Conservation (phyloP, 805 yeast species). For the Debaryomyces prosopidis region DNA sequence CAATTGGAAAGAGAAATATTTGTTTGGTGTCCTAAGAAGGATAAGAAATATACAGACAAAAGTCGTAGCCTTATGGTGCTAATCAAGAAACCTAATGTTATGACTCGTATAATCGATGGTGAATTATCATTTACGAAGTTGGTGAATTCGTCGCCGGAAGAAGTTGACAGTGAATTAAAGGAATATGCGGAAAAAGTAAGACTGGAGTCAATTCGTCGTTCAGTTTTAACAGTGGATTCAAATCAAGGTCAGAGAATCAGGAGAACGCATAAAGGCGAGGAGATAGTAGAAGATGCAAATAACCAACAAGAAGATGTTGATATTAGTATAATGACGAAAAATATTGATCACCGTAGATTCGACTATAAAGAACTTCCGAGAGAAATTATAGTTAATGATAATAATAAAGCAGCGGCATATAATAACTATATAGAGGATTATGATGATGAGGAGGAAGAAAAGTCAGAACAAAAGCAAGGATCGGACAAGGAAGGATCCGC, state of each 20-base stretch:
- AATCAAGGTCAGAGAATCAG: constrained; percentile 60
- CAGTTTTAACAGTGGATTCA: constrained; percentile 61
- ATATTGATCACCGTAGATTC: constrained; percentile 39
- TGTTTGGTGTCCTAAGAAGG: constrained; percentile 29
- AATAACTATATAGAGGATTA: constrained; percentile 21
- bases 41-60: constrained; percentile 59
- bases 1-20: constrained; percentile 54
- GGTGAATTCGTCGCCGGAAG: constrained; percentile 67
- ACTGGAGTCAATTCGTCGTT: constrained; percentile 64
- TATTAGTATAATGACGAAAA: constrained; percentile 26
- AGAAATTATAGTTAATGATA: constrained; percentile 9
- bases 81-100: constrained; percentile 57
- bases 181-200: constrained; percentile 70
- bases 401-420: constrained; percentile 7
- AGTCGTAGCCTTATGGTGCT: constrained; percentile 67
- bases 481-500: constrained; percentile 9
- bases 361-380: constrained; percentile 14
- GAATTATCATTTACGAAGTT: constrained; percentile 56
- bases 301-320: constrained; percentile 28
- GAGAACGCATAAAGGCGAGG: constrained; percentile 88
- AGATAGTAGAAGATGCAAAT: constrained; percentile 54
- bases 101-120: constrained; percentile 56
- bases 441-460: constrained; percentile 29
- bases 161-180: constrained; percentile 76
- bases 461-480: constrained; percentile 19